Conservation (phyloP, 2,329 filamentous ascomycete species). For the Camillea tinctor region DNA sequence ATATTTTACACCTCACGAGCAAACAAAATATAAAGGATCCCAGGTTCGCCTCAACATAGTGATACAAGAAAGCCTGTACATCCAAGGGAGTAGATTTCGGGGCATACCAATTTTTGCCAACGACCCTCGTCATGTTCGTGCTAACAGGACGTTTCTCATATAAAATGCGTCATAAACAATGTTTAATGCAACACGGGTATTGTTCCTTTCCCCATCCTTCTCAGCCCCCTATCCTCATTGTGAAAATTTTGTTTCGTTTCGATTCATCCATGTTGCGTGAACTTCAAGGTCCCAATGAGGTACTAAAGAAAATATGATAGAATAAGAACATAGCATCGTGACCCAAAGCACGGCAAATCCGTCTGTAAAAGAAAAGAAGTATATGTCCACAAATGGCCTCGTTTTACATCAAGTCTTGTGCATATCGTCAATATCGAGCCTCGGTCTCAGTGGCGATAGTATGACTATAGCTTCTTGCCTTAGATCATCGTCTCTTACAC, state of each 20-base stretch:
- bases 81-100: neutral
- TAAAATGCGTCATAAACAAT: neutral
- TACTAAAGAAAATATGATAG: neutral
- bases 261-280: neutral
- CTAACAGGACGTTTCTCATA: neutral
- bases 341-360: neutral
- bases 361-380: neutral
- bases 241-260: neutral
- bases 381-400: neutral
- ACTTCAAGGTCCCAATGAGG: neutral
- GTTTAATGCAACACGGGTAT: neutral
- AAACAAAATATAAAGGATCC: neutral
- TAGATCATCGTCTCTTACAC: neutral
- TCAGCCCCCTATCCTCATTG: neutral
- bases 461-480: neutral
- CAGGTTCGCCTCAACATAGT: neutral
- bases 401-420: neutral
- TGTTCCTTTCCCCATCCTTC: neutral
- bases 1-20: neutral
- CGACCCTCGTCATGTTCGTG: neutral
- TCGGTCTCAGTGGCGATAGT: neutral
- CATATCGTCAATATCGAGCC: neutral
- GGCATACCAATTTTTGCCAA: neutral
- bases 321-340: neutral
- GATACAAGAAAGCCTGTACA: neutral